Conservation (phyloP, 2,329 filamentous ascomycete genomes). For the Piedraia hortae region DNA sequence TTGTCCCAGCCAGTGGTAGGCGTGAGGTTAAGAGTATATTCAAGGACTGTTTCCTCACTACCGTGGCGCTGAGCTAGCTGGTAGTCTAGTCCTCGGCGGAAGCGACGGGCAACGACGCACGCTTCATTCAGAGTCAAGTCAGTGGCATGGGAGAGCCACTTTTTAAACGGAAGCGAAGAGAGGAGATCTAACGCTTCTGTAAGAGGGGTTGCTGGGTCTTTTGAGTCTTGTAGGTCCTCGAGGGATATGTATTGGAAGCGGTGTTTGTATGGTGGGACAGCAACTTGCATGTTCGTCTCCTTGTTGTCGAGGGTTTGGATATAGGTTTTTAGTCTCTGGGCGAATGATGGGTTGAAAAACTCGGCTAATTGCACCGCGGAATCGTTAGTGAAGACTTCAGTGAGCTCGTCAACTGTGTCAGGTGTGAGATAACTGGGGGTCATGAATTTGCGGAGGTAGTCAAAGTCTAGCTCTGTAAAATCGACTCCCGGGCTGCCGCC, state of each 20-base stretch:
- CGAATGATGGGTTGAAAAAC: slow-evolving; percentile 56
- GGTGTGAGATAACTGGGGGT: slow-evolving; percentile 75
- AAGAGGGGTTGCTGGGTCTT: slow-evolving; percentile 1
- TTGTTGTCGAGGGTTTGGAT: slow-evolving; percentile 23
- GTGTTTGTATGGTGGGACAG: slow-evolving; percentile 81
- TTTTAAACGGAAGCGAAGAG: slow-evolving; percentile 62
- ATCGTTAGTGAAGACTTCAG: slow-evolving; percentile 52
- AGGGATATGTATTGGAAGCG: slow-evolving; percentile 68
- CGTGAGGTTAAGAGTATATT: slow-evolving; percentile 68
- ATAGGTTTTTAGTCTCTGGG: slow-evolving; percentile 39
- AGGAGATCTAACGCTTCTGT: slow-evolving; percentile 42
- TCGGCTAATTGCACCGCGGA: slow-evolving; percentile 60
- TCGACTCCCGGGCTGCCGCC: slow-evolving; percentile 29
- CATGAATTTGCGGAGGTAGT: slow-evolving; percentile 76
- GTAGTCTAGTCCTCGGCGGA: slow-evolving; percentile 70
- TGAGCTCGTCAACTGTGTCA: slow-evolving; percentile 61
- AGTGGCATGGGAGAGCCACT: slow-evolving; percentile 70
- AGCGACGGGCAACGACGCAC: slow-evolving; percentile 60
- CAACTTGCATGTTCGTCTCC: slow-evolving; percentile 32
- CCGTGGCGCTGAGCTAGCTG: slow-evolving; percentile 71
- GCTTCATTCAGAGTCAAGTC: slow-evolving; percentile 43
- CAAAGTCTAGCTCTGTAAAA: slow-evolving; percentile 53
- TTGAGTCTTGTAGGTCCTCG: slow-evolving; percentile 21
- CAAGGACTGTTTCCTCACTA: slow-evolving; percentile 44
- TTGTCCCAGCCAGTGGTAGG: slow-evolving; percentile 48